Percentiles rank a stretch among this genome's conserved stretches.
These are phyloP conservation scores for Danielozyma ontarioensis DNA, from an alignment of 805 yeast genomes.

Conservation along the genomic window DNA sequence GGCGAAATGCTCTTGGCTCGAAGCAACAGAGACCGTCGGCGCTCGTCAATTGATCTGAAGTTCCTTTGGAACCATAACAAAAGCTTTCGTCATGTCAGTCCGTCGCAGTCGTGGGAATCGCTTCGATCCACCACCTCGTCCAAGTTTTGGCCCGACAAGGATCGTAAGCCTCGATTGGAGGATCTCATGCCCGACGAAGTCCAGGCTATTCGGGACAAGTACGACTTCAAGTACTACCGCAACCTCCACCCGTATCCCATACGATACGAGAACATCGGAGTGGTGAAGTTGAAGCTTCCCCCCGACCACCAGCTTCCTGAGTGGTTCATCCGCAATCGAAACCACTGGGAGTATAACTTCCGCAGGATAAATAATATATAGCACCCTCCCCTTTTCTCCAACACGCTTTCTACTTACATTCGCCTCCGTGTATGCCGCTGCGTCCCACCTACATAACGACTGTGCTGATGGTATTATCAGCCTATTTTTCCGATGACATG, in stretches of 20 bases:
- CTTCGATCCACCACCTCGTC: slow-evolving; percentile 10
- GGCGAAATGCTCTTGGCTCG: slow-evolving; percentile 11
- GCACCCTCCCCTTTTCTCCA: too few relatives aligned
- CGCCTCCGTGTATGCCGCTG: too few relatives aligned
- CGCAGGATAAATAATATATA: slow-evolving; percentile 6
- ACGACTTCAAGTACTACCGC: slow-evolving; percentile 37
- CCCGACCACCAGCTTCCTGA: slow-evolving; percentile 58
- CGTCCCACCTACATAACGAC: too few relatives aligned
- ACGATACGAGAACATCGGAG: slow-evolving; percentile 31
- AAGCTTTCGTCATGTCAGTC: slow-evolving; percentile 3
- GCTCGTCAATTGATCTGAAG: slow-evolving; percentile 32
- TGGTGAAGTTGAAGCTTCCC: slow-evolving; percentile 50
- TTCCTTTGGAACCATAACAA: slow-evolving; percentile 13
- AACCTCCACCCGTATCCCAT: slow-evolving; percentile 27
- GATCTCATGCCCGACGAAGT: slow-evolving; percentile 3
- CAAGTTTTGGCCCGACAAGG: slow-evolving; percentile 7
- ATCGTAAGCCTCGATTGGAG: slow-evolving; percentile 4
- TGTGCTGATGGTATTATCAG: too few relatives aligned
- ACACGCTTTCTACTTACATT: too few relatives aligned
- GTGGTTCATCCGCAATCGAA: slow-evolving; percentile 68
- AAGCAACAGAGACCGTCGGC: slow-evolving; percentile 14
- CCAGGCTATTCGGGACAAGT: slow-evolving; percentile 14
- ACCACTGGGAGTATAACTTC: slow-evolving; percentile 56
- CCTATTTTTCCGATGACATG: too few relatives aligned
- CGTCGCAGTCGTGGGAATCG: slow-evolving; percentile 9